Evolutionary conservation across 495 filamentous ascomycete species (phyloP).

Genomic region (Lophiostoma macrostomum): DNA sequence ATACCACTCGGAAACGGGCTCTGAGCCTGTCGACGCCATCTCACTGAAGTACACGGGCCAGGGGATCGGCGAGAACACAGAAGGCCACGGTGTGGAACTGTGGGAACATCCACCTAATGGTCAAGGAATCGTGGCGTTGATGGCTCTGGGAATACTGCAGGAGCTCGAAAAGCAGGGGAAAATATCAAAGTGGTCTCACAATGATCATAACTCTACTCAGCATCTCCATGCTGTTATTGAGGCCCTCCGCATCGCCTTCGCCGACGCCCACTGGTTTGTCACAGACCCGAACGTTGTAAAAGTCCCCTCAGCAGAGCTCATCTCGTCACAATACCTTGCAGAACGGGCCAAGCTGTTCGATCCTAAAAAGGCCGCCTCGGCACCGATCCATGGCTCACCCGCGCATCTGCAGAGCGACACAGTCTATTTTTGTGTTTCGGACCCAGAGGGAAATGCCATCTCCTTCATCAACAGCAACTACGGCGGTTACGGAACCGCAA

Average conservation of each 20-base stretch:
- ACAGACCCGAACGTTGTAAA: conserved; percentile 69
- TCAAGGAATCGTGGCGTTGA: conserved; percentile 91
- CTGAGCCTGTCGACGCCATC: conserved; percentile 77
- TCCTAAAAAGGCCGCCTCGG: conserved; percentile 53
- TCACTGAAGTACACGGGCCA: conserved; percentile 73
- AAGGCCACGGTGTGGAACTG: conserved; percentile 66
- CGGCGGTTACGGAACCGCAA: conserved; percentile 81
- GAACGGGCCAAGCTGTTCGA: conserved; percentile 69
- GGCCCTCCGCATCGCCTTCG: conserved; percentile 85
- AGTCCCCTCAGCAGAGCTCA: conserved; percentile 62
- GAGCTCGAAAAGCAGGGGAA: conserved; percentile 69
- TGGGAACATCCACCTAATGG: conserved; percentile 99
- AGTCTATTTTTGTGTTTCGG: conserved; percentile 86
- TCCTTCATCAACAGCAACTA: conserved; percentile 98
- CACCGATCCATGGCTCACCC: conserved; percentile 60
- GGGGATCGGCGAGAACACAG: conserved; percentile 49
- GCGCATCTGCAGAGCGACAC: conserved; percentile 78
- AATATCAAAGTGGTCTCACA: conserved; percentile 63
- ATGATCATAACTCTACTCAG: conserved; percentile 68
- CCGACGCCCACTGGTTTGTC: conserved; percentile 86
- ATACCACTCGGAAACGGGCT: conserved; percentile 68
- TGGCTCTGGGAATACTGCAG: conserved; percentile 88
- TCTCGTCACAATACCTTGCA: conserved; percentile 62
- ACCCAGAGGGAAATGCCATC: conserved; percentile 79
- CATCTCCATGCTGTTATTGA: conserved; percentile 93